These are phyloP conservation scores for Pterula multifida DNA, from an alignment of 1,284 basidiomycete species.

Conservation along the genomic window DNA sequence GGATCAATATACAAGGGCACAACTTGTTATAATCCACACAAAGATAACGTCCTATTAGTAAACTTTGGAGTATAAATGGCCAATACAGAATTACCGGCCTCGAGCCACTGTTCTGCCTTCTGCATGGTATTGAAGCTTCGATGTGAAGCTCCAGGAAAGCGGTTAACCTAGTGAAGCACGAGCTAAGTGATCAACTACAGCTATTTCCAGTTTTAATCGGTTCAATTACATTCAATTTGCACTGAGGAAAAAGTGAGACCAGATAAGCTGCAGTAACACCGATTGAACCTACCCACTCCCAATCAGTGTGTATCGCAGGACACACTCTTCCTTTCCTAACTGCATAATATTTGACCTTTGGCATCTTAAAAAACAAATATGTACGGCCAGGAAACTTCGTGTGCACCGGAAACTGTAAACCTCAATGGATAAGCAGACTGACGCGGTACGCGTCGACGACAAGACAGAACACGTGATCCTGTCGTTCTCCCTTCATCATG, in stretches of 20 bases:
- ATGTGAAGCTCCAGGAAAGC: not conserved
- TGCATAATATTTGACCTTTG: conserved; percentile 1
- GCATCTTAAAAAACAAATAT: not conserved
- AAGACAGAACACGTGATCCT: not conserved
- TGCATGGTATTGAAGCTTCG: conserved; percentile 1
- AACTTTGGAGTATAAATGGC: not conserved
- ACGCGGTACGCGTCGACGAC: not conserved
- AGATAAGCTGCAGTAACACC: not conserved
- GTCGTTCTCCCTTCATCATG: conserved; percentile 1
- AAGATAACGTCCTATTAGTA: not conserved
- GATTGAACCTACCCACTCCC: not conserved
- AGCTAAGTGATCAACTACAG: not conserved
- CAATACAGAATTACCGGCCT: not conserved
- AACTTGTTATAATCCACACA: not conserved
- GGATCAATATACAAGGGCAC: not conserved
- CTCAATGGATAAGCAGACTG: not conserved
- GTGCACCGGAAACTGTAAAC: not conserved
- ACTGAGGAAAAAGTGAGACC: not conserved
- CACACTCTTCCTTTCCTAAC: not conserved
- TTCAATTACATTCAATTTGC: not conserved
- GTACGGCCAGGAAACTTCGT: not conserved
- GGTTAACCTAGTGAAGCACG: not conserved
- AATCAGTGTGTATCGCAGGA: not conserved
- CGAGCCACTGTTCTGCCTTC: conserved; percentile 1
- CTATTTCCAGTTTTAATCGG: too few species aligned